Conservation (phyloP, 192 early-diverging fungal species). For the Coemansia asiatica region DNA sequence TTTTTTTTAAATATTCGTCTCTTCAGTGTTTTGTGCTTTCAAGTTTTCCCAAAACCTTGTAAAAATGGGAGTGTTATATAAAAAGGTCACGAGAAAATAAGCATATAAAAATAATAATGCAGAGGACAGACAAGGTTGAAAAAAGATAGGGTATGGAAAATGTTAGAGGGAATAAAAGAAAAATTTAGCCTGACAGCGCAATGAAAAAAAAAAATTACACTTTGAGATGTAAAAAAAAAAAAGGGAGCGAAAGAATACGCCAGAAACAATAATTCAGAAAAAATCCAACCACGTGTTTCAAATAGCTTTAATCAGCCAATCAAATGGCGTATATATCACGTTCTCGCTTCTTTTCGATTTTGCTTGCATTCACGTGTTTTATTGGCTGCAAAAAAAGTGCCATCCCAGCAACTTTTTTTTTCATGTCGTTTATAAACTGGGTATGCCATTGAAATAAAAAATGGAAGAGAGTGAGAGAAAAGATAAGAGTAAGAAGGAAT, state of each 20-base stretch:
- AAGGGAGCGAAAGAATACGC: slow-evolving; percentile 4
- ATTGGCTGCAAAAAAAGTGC: neutral
- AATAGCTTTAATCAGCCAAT: slow-evolving; percentile 22
- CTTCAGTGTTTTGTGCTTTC: no score
- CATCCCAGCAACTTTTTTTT: neutral
- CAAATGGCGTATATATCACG: slow-evolving; percentile 23
- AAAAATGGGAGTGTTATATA: slow-evolving; percentile 20
- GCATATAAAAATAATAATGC: neutral
- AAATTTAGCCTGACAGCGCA: neutral
- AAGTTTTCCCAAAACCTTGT: slow-evolving; percentile 5
- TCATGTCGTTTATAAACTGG: no score
- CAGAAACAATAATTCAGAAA: neutral
- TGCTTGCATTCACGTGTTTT: slow-evolving; percentile 16
- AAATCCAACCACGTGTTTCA: slow-evolving; percentile 49
- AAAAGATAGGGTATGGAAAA: neutral
- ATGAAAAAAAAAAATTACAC: no score
- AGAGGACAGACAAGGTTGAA: neutral
- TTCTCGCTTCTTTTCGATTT: slow-evolving; percentile 31
- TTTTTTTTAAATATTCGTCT: no score
- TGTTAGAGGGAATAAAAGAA: neutral
- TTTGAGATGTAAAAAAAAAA: neutral
- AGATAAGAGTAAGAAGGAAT: neutral
- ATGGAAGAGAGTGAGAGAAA: slow-evolving; percentile 8
- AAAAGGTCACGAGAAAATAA: slow-evolving; percentile 15
- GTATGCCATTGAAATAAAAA: neutral